Base-by-base conservation (phyloP, 1,284 basidiomycete species). In the Marasmius fiardii region DNA sequence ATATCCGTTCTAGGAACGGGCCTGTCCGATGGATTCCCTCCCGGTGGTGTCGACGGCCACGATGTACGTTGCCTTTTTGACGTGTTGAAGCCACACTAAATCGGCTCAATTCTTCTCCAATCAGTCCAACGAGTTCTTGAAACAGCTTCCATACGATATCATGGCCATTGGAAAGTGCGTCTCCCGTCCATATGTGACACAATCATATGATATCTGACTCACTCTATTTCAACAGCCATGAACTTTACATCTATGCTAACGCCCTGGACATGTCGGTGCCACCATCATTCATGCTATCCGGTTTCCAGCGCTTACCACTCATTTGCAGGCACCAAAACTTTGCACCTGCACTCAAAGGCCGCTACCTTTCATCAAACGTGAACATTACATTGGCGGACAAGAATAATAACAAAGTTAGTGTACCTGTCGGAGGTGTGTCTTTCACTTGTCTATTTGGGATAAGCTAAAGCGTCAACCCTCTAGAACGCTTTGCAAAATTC, bases 141-240 rank as follows among this genome's bases (percentile, higher is more conserved):
- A 83, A 28, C 73, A 84, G 61, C 76, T 95, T 26, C 85, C 88
- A 0, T 95, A 93, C 66, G 94, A 96, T 66, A 64, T 93, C 7
- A 81, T 95, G 63, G 75, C 90, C 0, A 92, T 95, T 57, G 93
- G 94, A 65, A 95, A 95, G 82, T 86, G 62, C 52, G 82, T 71
- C 12, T 8, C 34, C 21, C 45, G 34, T 54, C 41, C 7, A 6
- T 31, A 28, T 23, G 14, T n/a, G 28, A 20, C 14, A 23, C 6
- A 16, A 35, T 18, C 7, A 61, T 58, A 52, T 49, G 53, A 34
- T 24, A n/a, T 10, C 54, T 34, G 20, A 52, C 48, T 39, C 18
- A 14, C 47, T 14, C 5, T 1, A 18, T 49, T n/a, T 8, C 28
- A n/a, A n/a, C 48, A 87, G 86, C 64, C 93, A 95, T 64, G 93